Evolutionary conservation across 176 grass and related monocot genomes (phyloP), one percentile per base, ranked within the genome.

Genomic region (Tillandsia leiboldiana): DNA sequence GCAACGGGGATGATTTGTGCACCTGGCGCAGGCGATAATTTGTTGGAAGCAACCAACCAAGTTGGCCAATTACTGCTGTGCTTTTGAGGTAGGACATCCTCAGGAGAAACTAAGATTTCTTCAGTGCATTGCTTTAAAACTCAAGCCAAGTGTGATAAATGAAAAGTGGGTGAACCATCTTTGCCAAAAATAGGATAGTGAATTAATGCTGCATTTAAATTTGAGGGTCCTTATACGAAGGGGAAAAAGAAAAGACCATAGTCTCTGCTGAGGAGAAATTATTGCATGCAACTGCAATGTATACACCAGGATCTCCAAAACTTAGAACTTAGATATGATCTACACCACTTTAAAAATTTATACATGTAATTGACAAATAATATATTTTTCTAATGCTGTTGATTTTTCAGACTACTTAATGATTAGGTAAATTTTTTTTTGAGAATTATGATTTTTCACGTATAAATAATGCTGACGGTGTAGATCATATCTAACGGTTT

Each of bases 161-260:
- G 48, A 48, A 9, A n/a, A 20, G 65, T 67, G 65, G 65, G 65
- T 67, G 28, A 47, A n/a, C 18, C 6, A 49, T 49, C 42, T 47
- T 72, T 28, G 26, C 9, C 33, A 12, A 52, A 61, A 47, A 48
- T 27, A 61, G 29, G 28, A 29, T 1, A 23, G 53, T 67, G 70
- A 29, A 24, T 72, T 42, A 72, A 72, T 72, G 70, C 70, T 49
- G 70, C 70, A 61, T 72, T 72, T 59, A 72, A 59, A 42, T 42
- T n/a, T 33, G 53, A 9, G 70, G 10, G 26, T 29, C 70, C 26
- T 59, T 61, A 70, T 23, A 24, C 28, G 18, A 70, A 13, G 26
- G 51, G 49, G 33, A 6, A 42, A 42, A 33, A 33, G 3, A 33
- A 42, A 42, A 42, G 33, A 42, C 33, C 67, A 53, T 53, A 23